phyloP scores from a whole-genome alignment of 2,329 filamentous ascomycete species.

The Claviceps cyperi region DNA sequence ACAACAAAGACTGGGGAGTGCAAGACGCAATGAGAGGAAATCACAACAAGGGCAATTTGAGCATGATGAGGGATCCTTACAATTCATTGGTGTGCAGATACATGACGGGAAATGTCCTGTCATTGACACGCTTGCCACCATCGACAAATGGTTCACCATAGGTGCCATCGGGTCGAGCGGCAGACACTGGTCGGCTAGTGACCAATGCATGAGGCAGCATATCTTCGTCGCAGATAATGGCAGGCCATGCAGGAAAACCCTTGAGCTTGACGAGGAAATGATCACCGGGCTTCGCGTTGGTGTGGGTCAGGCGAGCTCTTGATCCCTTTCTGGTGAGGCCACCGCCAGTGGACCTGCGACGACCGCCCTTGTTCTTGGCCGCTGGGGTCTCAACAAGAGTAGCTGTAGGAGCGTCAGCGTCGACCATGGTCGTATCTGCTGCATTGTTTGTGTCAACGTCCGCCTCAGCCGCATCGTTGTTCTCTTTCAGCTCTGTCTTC shows the following conservation, averaged over 20 bases:
- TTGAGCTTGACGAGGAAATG: conserved; percentile 89
- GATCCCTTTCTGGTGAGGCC: conserved; percentile 80
- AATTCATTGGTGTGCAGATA: conserved; percentile 93
- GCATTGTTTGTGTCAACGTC: conserved; percentile 41
- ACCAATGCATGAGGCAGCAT: conserved; percentile 77
- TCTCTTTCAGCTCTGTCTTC: conserved; percentile 11
- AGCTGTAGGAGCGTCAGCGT: conserved; percentile 10
- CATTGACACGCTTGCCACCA: conserved; percentile 70
- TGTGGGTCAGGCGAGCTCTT: conserved; percentile 52
- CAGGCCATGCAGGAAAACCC: conserved; percentile 88
- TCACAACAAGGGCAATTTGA: conserved; percentile 12
- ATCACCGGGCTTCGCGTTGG: conserved; percentile 78
- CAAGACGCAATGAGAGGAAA: background rate
- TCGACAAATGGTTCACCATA: conserved; percentile 80
- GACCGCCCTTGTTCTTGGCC: conserved; percentile 38
- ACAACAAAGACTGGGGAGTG: background rate
- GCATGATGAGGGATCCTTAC: conserved; percentile 38
- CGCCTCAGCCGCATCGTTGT: conserved; percentile 14
- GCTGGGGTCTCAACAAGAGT: conserved; percentile 16
- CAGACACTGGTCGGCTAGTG: conserved; percentile 68
- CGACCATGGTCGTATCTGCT: conserved; percentile 6
- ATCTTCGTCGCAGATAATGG: conserved; percentile 83
- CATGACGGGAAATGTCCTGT: conserved; percentile 89
- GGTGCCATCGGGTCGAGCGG: conserved; percentile 66
- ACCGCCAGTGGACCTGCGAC: conserved; percentile 61